Percentiles rank a stretch among this genome's conserved stretches.
phyloP scores from a whole-genome alignment of 108 stramenopile genomes.

The Cyclotella atomus region DNA sequence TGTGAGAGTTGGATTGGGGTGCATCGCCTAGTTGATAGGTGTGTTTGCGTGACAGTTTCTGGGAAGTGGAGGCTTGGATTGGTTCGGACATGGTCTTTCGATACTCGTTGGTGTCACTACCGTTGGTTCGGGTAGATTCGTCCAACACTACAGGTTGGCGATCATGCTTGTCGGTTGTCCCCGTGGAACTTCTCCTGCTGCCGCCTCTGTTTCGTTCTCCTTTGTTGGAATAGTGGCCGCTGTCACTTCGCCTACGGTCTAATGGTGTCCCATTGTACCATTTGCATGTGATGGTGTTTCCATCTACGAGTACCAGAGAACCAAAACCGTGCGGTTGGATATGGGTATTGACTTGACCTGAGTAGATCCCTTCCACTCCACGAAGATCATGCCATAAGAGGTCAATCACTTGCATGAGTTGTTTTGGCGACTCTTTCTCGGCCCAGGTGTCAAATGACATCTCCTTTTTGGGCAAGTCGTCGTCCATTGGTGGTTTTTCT shows the following conservation, averaged over 20 bases:
- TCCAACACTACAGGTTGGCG: not conserved
- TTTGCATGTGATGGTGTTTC: not conserved
- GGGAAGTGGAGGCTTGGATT: not conserved
- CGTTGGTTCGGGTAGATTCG: not conserved
- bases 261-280: slow-evolving; percentile 14
- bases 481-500: not conserved
- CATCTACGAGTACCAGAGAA: not conserved
- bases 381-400: slow-evolving; percentile 7
- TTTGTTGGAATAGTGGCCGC: not conserved
- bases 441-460: not conserved
- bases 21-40: slow-evolving; percentile 3
- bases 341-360: slow-evolving; percentile 15
- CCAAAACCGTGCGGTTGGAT: slow-evolving; percentile 22
- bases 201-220: not conserved
- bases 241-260: not conserved
- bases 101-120: not conserved
- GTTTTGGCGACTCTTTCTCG: not conserved
- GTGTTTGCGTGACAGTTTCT: not conserved
- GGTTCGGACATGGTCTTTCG: not conserved
- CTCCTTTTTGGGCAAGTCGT: not conserved
- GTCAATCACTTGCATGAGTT: not conserved
- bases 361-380: not conserved
- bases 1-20: not conserved
- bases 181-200: not conserved
- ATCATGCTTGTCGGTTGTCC: not conserved